Percentiles rank a stretch among this genome's conserved stretches.
Evolutionary conservation across 805 yeast genomes (phyloP).

Genomic region (Wickerhamiella spandovensis): DNA sequence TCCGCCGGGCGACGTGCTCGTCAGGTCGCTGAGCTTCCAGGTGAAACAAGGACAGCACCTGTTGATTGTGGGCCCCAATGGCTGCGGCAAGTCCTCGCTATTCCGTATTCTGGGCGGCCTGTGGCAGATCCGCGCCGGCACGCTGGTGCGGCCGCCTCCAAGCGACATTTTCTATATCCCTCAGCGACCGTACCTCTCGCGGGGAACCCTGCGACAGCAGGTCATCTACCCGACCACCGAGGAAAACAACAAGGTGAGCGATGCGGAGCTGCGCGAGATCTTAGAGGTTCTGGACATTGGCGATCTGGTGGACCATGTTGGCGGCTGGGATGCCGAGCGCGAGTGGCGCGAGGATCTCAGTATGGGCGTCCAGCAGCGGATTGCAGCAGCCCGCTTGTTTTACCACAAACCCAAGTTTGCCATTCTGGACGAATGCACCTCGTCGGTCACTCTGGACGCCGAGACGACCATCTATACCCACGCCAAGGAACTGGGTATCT

Average conservation of each 20-base stretch:
- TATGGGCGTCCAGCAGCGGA: constrained; percentile 82
- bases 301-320: constrained; percentile 25
- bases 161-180: constrained; percentile 77
- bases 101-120: constrained; percentile 85
- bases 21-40: constrained; percentile 51
- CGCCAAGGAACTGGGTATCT: constrained; percentile 67
- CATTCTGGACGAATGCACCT: constrained; percentile 89
- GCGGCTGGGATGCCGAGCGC: constrained; percentile 52
- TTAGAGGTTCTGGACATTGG: constrained; percentile 25
- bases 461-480: constrained; percentile 79
- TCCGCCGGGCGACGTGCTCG: constrained; percentile 67
- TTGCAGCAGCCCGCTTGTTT: constrained; percentile 86
- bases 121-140: constrained; percentile 64
- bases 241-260: constrained; percentile 30
- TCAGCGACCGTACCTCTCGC: constrained; percentile 77
- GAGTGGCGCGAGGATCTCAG: constrained; percentile 86
- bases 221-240: constrained; percentile 74
- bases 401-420: constrained; percentile 90
- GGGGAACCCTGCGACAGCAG: constrained; percentile 73
- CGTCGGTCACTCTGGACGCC: constrained; percentile 82
- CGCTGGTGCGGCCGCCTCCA: constrained; percentile 48
- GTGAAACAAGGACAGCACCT: constrained; percentile 73
- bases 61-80: constrained; percentile 88
- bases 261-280: constrained; percentile 25
- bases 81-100: constrained; percentile 88